Evolutionary conservation across 176 grass and related monocot genomes (phyloP), one percentile per base, ranked within the genome.

Genomic region (Alopecurus myosuroides): DNA sequence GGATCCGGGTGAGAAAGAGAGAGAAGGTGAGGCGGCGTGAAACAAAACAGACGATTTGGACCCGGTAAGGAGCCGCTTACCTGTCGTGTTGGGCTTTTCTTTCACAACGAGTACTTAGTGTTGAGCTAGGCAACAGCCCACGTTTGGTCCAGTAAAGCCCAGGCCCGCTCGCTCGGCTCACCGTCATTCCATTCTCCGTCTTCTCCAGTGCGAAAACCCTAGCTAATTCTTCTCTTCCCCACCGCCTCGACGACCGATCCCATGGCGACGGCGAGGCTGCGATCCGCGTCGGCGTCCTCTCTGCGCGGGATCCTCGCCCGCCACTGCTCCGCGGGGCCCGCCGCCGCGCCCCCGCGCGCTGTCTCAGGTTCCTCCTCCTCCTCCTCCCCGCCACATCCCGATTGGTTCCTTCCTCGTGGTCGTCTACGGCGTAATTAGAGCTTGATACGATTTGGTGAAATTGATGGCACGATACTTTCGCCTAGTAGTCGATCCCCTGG

Each of bases 201-300:
- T 25, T 5, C 77, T 7, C 8, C 64, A 29, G 17, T 45, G 15
- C 42, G 31, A 75, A 83, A 90, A 87, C 88, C 88, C 89, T 90
- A 87, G 58, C 68, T 48, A 45, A 18, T 15, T 22, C n/a, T n/a
- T n/a, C n/a, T n/a, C n/a, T n/a, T n/a, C n/a, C 82, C 45, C 25
- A 11, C 10, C 74, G 5, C 9, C 25, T 40, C 52, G 46, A 75
- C 30, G 14, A 53, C 79, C 55, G 70, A 52, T 30, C 48, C 70
- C 78, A 89, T 82, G 78, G 77, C 88, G 72, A 86, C 67, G 84
- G 85, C 89, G 85, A 84, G 69, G 69, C 67, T 84, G 29, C 81
- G 85, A 87, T 90, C 81, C 31, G 66, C 80, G 17, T 90, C 81
- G 49, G 74, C 84, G 36, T 77, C 67, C 80, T 74, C 80, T 23